A percentile compares a stretch with the other conserved stretches of the same genome.
Conservation (phyloP, 2,329 filamentous ascomycete species). For the Aspergillus sp. region DNA sequence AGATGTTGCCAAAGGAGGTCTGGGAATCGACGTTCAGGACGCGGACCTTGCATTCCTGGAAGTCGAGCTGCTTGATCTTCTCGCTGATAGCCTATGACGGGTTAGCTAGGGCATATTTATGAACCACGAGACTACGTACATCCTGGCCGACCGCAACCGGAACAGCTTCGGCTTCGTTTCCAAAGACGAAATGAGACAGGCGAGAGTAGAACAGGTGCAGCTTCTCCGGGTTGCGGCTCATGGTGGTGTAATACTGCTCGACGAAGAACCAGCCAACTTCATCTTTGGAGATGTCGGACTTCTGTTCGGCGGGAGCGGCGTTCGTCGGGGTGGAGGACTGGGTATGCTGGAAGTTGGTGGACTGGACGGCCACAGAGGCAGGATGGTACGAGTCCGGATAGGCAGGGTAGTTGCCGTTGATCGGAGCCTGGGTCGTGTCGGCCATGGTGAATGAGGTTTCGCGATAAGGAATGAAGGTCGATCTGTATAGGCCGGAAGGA, state of each 20-base stretch:
- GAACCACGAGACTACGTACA: constrained; percentile 46
- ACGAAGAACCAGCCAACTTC: constrained; percentile 99
- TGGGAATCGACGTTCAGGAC: constrained; percentile 97
- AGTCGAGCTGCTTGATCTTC: constrained; percentile 83
- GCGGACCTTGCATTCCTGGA: constrained; percentile 96
- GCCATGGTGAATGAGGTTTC: constrained; percentile 22
- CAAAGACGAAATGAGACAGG: constrained; percentile 88
- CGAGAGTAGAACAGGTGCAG: constrained; percentile 96
- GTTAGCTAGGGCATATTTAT: neutral
- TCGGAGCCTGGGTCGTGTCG: constrained; percentile 31
- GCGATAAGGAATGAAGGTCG: constrained; percentile 8
- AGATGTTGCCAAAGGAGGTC: constrained; percentile 82
- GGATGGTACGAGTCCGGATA: constrained; percentile 31
- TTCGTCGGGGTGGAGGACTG: constrained; percentile 33
- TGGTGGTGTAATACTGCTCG: constrained; percentile 96
- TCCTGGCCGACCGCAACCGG: constrained; percentile 77
- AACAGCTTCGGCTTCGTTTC: constrained; percentile 79
- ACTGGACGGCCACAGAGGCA: constrained; percentile 25
- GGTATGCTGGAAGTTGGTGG: constrained; percentile 29
- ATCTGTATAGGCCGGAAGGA: constrained; percentile 8
- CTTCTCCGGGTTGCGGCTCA: constrained; percentile 89
- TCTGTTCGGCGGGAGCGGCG: constrained; percentile 28
- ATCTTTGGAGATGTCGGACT: constrained; percentile 59
- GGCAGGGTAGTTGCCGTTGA: constrained; percentile 34
- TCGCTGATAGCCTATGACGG: constrained; percentile 70